These are phyloP conservation scores for Nemania abortiva DNA, from an alignment of 2,329 filamentous ascomycete species.

Conservation along the genomic window DNA sequence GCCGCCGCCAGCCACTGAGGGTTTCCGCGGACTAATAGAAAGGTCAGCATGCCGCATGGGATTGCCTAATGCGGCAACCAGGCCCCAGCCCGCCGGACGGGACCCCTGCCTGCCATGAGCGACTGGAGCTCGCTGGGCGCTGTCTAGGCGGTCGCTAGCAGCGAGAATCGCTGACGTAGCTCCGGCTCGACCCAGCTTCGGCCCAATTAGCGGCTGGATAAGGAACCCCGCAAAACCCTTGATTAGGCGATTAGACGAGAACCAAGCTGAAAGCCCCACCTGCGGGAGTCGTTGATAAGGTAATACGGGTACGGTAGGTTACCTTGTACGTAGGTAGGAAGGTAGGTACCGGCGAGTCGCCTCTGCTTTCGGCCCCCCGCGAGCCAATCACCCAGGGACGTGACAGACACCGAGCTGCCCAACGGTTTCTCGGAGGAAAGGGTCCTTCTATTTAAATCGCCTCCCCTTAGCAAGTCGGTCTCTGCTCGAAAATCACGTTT, in stretches of 20 bases:
- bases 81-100: not conserved
- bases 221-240: constrained; percentile 46
- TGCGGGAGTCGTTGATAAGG: constrained; percentile 41
- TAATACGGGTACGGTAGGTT: not conserved
- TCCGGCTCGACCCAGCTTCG: constrained; percentile 21
- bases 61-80: constrained; percentile 34
- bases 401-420: constrained; percentile 5
- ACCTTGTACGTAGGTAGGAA: not conserved
- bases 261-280: constrained; percentile 33
- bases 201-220: constrained; percentile 25
- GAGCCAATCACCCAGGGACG: constrained; percentile 26
- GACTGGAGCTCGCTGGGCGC: constrained; percentile 24
- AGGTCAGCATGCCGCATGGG: constrained; percentile 31
- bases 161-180: constrained; percentile 39
- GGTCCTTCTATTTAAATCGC: not conserved
- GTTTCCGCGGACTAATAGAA: constrained; percentile 30
- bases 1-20: not conserved
- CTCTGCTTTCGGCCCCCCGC: not conserved
- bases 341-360: too few species aligned
- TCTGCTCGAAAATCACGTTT: not conserved
- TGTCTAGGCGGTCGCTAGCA: not conserved
- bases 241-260: constrained; percentile 27
- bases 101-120: constrained; percentile 21
- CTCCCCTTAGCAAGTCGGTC: not conserved
- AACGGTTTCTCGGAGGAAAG: constrained; percentile 8